Conservation (phyloP, 192 early-diverging fungal genomes). For the Coemansia sp. region DNA sequence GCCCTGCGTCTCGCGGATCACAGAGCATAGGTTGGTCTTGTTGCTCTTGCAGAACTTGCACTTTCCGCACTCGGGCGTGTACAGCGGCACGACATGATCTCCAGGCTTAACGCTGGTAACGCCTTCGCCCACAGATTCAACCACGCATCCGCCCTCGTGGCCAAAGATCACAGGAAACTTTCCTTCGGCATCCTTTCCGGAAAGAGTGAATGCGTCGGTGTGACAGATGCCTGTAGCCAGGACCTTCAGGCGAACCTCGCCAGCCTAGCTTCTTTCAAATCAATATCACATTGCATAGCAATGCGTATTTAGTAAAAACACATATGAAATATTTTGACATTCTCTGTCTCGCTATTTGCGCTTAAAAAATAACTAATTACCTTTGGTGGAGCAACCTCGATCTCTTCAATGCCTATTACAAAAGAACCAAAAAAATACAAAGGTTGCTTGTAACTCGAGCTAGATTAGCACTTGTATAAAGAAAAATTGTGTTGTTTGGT, state of each 20-base stretch:
- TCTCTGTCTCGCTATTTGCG: neutral
- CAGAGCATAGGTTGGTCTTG: constrained; percentile 96
- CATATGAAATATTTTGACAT: neutral
- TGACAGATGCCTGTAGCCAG: constrained; percentile 91
- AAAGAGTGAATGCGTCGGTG: constrained; percentile 95
- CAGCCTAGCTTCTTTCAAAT: constrained; percentile 50
- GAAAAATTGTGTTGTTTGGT: too few species aligned
- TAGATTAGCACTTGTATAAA: too few species aligned
- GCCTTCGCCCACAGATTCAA: constrained; percentile 94
- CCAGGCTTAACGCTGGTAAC: constrained; percentile 88
- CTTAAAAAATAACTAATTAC: constrained; percentile 4
- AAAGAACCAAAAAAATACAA: neutral
- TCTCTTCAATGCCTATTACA: constrained; percentile 78
- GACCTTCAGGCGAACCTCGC: constrained; percentile 94
- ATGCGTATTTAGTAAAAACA: neutral
- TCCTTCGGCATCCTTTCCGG: constrained; percentile 83
- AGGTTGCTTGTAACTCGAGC: too few species aligned
- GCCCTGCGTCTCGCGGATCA: constrained; percentile 89
- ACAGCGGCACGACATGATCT: constrained; percentile 97
- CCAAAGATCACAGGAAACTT: constrained; percentile 92
- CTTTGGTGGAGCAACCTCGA: constrained; percentile 94
- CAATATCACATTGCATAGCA: too few species aligned
- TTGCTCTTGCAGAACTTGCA: constrained; percentile 98
- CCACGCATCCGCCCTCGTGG: constrained; percentile 93
- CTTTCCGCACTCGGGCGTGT: constrained; percentile 83